Conservation (phyloP, 192 early-diverging fungal species). For the Thamnidium elegans region DNA sequence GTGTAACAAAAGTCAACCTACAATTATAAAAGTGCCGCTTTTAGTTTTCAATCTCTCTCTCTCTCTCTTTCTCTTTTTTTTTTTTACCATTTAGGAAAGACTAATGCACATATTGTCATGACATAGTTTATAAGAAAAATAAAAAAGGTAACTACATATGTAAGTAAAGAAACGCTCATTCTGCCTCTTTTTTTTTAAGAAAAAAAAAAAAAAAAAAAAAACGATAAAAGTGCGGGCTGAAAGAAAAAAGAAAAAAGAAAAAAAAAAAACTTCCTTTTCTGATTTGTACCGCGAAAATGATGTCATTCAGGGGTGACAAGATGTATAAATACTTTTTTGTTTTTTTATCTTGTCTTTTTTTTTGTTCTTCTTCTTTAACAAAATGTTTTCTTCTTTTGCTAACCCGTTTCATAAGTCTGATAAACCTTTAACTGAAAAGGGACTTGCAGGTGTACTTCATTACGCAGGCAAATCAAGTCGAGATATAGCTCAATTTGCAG, state of each 20-base stretch:
- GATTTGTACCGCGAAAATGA: too few species aligned
- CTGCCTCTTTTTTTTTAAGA: not conserved
- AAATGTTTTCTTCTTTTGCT: too few species aligned
- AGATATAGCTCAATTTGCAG: constrained; percentile 14
- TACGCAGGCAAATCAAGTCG: not conserved
- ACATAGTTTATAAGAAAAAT: constrained; percentile 26
- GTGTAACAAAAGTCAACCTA: constrained; percentile 37
- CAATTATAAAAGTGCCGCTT: too few species aligned
- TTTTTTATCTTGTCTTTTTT: too few species aligned
- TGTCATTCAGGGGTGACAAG: too few species aligned
- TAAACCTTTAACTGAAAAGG: too few species aligned
- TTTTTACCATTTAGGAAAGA: constrained; percentile 35
- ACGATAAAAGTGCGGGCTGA: not conserved
- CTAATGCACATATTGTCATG: constrained; percentile 23
- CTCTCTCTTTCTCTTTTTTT: not conserved
- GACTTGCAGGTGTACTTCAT: not conserved
- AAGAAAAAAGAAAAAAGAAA: not conserved
- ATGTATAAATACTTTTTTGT: too few species aligned
- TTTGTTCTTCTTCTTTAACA: too few species aligned
- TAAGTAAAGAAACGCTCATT: constrained; percentile 27
- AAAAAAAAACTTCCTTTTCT: not conserved
- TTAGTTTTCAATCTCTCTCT: not conserved
- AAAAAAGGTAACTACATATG: constrained; percentile 31
- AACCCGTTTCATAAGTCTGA: too few species aligned
- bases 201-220: not conserved